Percentiles rank a stretch among this genome's conserved stretches.
These are phyloP conservation scores for Barnettozyma sucrosica DNA, from an alignment of 805 yeast genomes.

Conservation along the genomic window DNA sequence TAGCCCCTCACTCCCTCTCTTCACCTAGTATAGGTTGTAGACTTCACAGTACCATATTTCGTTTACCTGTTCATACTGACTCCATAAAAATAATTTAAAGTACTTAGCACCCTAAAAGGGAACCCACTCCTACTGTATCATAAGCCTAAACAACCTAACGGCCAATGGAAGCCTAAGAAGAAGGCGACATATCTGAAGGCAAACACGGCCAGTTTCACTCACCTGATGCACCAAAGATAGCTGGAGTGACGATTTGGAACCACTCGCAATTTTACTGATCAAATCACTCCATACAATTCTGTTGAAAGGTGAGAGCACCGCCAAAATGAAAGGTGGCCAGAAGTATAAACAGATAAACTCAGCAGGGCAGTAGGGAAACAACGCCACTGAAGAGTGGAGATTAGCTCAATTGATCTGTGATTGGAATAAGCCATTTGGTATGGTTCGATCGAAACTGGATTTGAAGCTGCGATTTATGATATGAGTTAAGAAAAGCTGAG, in stretches of 20 bases:
- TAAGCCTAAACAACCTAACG: neutral
- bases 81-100: too few species aligned
- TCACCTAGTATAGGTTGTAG: too few species aligned
- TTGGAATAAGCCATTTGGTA: slow-evolving; percentile 44
- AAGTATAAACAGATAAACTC: slow-evolving; percentile 52
- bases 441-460: slow-evolving; percentile 58
- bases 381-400: slow-evolving; percentile 34
- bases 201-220: neutral
- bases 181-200: too few species aligned
- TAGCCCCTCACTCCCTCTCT: too few species aligned
- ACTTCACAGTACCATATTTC: too few species aligned
- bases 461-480: slow-evolving; percentile 56
- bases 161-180: too few species aligned
- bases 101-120: too few species aligned
- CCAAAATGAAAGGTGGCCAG: slow-evolving; percentile 49
- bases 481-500: slow-evolving; percentile 41
- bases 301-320: slow-evolving; percentile 69
- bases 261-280: slow-evolving; percentile 43
- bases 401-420: slow-evolving; percentile 47
- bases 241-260: slow-evolving; percentile 14
- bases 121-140: too few species aligned
- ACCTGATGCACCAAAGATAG: neutral
- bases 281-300: slow-evolving; percentile 44
- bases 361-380: slow-evolving; percentile 30
- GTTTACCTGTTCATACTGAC: too few species aligned